Conservation (phyloP, 1,139 yeast genomes). For the Saccharomyces hybrid region DNA sequence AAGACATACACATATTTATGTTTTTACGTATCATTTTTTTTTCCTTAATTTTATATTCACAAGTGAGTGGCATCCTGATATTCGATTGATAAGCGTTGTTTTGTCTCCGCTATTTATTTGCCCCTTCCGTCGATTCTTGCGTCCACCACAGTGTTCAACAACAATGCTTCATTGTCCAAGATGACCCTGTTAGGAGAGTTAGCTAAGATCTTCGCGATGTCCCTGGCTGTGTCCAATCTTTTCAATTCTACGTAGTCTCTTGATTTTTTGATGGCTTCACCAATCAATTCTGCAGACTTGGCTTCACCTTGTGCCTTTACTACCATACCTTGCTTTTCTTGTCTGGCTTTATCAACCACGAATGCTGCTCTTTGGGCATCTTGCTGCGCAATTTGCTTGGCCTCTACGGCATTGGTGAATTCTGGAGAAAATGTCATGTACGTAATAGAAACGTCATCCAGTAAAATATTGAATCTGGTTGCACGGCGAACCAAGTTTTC, state of each 20-base stretch:
- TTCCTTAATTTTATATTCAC: neutral
- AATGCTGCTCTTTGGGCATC: slow-evolving; percentile 98
- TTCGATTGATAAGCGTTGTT: neutral
- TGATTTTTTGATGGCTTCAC: slow-evolving; percentile 96
- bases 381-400: slow-evolving; percentile 98
- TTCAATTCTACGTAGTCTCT: slow-evolving; percentile 93
- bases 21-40: neutral
- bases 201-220: slow-evolving; percentile 81
- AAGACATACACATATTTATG: neutral
- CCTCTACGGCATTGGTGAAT: slow-evolving; percentile 95
- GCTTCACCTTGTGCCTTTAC: slow-evolving; percentile 99
- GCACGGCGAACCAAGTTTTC: slow-evolving; percentile 92
- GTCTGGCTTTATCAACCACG: slow-evolving; percentile 91
- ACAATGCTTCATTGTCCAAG: slow-evolving; percentile 84
- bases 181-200: slow-evolving; percentile 85
- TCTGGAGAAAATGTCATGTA: slow-evolving; percentile 97
- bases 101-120: neutral
- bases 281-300: slow-evolving; percentile 92
- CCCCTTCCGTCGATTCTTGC: slow-evolving; percentile 24
- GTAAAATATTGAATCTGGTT: slow-evolving; percentile 69
- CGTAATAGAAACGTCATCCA: slow-evolving; percentile 94
- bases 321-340: slow-evolving; percentile 93
- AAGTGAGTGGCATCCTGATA: neutral
- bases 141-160: slow-evolving; percentile 81
- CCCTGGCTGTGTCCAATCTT: slow-evolving; percentile 94